These are phyloP conservation scores for Sporothrix pallida DNA, from an alignment of 2,329 filamentous ascomycete species.

Conservation along the genomic window DNA sequence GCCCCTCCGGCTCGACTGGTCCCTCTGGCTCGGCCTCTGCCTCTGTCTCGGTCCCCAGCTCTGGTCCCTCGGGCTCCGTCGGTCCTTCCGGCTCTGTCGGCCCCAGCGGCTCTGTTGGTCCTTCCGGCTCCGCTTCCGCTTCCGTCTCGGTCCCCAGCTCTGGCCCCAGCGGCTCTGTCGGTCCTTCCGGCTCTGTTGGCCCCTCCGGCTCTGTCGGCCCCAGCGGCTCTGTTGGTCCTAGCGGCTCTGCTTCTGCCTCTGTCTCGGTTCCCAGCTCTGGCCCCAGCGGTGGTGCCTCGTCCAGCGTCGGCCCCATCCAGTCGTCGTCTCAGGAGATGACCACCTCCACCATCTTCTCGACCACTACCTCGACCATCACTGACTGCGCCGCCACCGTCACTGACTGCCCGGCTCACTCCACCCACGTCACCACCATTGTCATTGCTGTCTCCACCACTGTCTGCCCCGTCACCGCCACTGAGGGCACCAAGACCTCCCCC, in stretches of 20 bases:
- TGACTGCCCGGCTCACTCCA: constrained; percentile 58
- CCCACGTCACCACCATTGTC: constrained; percentile 56
- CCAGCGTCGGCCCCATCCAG: neutral
- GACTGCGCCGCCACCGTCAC: constrained; percentile 54
- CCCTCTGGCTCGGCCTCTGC: neutral
- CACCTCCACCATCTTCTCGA: constrained; percentile 53
- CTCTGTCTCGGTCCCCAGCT: neutral
- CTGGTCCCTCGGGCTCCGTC: constrained; percentile 4
- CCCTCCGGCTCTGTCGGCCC: neutral
- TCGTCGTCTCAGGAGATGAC: constrained; percentile 33
- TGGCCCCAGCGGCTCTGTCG: constrained; percentile 1
- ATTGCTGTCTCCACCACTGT: constrained; percentile 64
- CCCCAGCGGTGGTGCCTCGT: constrained; percentile 18
- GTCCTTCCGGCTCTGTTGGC: neutral
- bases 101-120: neutral
- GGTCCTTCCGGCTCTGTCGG: neutral
- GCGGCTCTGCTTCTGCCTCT: neutral
- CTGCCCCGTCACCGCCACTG: constrained; percentile 65
- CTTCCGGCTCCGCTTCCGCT: neutral
- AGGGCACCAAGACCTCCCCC: constrained; percentile 43
- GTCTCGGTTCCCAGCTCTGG: constrained; percentile 1
- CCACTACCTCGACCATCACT: constrained; percentile 56
- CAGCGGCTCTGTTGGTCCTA: neutral
- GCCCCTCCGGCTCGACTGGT: neutral
- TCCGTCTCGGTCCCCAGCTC: constrained; percentile 5